Conservation (phyloP, 2,329 filamentous ascomycete species). For the Arthrobotrys musiformis region DNA sequence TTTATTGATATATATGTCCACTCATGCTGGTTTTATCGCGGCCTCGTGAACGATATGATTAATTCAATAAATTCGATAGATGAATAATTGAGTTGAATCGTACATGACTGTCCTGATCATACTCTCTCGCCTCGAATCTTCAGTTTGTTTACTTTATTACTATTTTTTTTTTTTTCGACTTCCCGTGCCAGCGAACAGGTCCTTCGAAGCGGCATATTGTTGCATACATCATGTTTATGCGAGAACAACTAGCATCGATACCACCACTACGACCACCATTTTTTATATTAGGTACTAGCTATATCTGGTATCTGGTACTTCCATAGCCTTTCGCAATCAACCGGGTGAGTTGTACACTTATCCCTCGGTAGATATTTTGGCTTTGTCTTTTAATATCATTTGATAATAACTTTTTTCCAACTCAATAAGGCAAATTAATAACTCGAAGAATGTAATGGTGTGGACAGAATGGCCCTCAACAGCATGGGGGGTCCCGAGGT, state of each 20-base stretch:
- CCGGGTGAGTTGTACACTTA: conserved; percentile 43
- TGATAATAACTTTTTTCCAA: not conserved
- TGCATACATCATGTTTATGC: conserved; percentile 43
- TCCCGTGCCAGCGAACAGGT: conserved; percentile 51
- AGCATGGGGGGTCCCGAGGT: conserved; percentile 35
- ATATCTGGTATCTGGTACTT: conserved; percentile 16
- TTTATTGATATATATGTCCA: not conserved
- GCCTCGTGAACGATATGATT: not conserved
- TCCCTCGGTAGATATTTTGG: conserved; percentile 12
- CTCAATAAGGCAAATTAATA: conserved; percentile 23
- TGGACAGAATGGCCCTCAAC: conserved; percentile 16
- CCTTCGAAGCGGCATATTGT: not conserved
- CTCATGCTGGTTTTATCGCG: too few species aligned
- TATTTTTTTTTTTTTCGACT: too few species aligned
- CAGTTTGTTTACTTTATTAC: not conserved
- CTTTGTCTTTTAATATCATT: conserved; percentile 1
- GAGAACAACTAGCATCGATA: conserved; percentile 25
- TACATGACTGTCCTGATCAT: too few species aligned
- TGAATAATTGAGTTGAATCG: not conserved
- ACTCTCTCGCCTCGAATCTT: conserved; percentile 45
- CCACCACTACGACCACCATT: conserved; percentile 8
- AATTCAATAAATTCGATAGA: not conserved
- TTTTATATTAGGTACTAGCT: not conserved
- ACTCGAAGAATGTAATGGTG: conserved; percentile 23
- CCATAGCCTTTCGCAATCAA: conserved; percentile 4